Evolutionary conservation across 257 asterid species (phyloP), one percentile per base, ranked within the genome.

Genomic region (Handroanthus guayacan): DNA sequence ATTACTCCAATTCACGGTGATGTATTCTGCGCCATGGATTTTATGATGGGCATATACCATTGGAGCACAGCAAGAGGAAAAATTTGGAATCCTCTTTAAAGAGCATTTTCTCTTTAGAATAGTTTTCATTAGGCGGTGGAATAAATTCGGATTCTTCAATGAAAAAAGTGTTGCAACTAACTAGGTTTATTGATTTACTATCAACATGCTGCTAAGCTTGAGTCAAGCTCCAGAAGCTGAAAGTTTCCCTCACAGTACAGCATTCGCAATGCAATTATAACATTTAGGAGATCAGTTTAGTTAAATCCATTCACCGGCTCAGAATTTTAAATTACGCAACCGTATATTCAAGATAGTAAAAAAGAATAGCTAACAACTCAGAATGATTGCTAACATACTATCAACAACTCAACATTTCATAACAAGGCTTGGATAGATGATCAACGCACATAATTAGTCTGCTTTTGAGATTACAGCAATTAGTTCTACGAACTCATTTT

Each of bases 271-370:
- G 38, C 41, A 57, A 54, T 37, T 31, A 48, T 60, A 64, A 47
- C 31, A 58, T 20, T 64, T 3, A 58, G 62, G 57, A 48, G 47
- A 73, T 37, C 25, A 57, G 73, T 73, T 36, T 45, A 55, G 50
- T 50, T 34, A 36, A 37, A 72, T n/a, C 1, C 10, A 39, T 31
- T 71, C 75, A 34, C 68, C 66, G 20, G 9, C 66, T 50, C 13
- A 25, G 43, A 62, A 43, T n/a, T 3, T 68, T 60, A 34, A 54
- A 57, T 69, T 38, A 13, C 41, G 20, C 57, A 69, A 69, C 68
- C 56, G 41, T 39, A 37, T 45, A 34, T 56, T 2, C 20, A 61
- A 25, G 38, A 39, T 47, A 67, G 11, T 73, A 10, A 57, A 80
- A 45, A 18, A 51, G 57, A 54, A 34, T n/a, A 55, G 48, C 13